Evolutionary conservation across 139 green algal genomes (phyloP), one percentile per base, ranked within the genome.

Genomic region (Tetradesmus lagerheimii): DNA sequence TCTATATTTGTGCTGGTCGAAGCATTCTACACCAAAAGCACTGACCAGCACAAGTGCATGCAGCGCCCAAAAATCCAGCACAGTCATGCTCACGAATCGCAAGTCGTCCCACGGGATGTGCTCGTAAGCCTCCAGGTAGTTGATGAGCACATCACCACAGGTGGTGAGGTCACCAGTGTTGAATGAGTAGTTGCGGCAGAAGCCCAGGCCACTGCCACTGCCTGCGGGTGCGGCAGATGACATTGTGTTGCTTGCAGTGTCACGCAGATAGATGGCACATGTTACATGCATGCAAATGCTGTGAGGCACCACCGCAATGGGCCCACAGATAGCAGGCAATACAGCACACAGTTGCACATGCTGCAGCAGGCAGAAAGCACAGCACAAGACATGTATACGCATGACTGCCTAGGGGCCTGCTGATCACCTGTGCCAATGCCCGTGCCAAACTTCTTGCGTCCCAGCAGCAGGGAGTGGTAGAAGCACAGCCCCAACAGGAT

Each of bases 401-500:
- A n/a, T n/a, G 25, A 38, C 11, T 62, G 47, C 12, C 6, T 35
- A 6, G 47, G 47, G 47, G 12, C 57, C 79, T 41, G 29, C 77
- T 37, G 57, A 62, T 0, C 62, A 87, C 87, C 87, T 20, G 94
- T 96, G 67, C 96, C 96, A 86, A 98, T 97, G 57, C 96, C 96
- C 25, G 96, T 93, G 62, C 96, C 96, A 91, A 98, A 97, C 93
- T 98, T 98, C 94, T 98, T 98, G 80, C 96, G 94, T 20, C 96
- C 96, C 41, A 98, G 93, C 75, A 98, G 95, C 87, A 98, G 91
- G n/a, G 94, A 97, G 91, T 98, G 96, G 93, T 98, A 98, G 94
- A 98, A 98, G 95, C 96, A 98, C 45, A 98, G 92, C 39, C 95
- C 96, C 85, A 98, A 98, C 39, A 97, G 92, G 80, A 97, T 96